Percentiles rank a stretch among this genome's conserved stretches.
These are phyloP conservation scores for Suillus placidus DNA, from an alignment of 768 basidiomycete species.

Conservation along the genomic window DNA sequence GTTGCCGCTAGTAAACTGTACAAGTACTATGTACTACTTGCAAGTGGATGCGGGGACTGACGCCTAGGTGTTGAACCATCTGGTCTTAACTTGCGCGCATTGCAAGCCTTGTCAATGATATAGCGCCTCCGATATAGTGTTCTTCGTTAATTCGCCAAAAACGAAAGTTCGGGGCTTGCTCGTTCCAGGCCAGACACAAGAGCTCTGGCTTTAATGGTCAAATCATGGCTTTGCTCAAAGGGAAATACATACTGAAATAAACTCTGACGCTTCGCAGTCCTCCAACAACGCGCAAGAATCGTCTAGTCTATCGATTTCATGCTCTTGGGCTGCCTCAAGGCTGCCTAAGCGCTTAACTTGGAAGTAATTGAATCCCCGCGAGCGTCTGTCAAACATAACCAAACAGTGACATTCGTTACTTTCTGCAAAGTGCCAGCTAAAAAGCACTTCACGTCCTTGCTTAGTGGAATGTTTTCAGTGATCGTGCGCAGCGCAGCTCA, in stretches of 20 bases:
- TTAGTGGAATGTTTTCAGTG: constrained; percentile 26
- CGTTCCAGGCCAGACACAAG: constrained; percentile 70
- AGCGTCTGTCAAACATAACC: not conserved
- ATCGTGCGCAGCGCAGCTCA: constrained; percentile 27
- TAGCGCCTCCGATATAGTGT: constrained; percentile 42
- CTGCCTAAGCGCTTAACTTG: too few species aligned
- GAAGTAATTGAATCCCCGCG: not conserved
- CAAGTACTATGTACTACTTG: not conserved
- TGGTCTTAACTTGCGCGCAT: constrained; percentile 45
- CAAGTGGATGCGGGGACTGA: not conserved
- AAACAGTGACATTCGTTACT: not conserved
- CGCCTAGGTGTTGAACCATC: not conserved
- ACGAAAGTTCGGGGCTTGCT: constrained; percentile 82
- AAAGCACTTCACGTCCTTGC: constrained; percentile 1
- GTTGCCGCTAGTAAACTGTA: not conserved
- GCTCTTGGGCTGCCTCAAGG: too few species aligned
- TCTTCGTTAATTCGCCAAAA: constrained; percentile 75
- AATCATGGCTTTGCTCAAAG: constrained; percentile 7
- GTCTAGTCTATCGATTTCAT: constrained; percentile 92
- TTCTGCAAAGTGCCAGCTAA: not conserved
- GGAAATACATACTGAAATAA: constrained; percentile 70
- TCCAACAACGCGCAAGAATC: constrained; percentile 87
- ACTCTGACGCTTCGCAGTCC: constrained; percentile 91
- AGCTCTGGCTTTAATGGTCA: constrained; percentile 95
- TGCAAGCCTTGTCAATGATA: constrained; percentile 61